phyloP scores from a whole-genome alignment of 352 stramenopile species.

The Nothophytophthora sp. region DNA sequence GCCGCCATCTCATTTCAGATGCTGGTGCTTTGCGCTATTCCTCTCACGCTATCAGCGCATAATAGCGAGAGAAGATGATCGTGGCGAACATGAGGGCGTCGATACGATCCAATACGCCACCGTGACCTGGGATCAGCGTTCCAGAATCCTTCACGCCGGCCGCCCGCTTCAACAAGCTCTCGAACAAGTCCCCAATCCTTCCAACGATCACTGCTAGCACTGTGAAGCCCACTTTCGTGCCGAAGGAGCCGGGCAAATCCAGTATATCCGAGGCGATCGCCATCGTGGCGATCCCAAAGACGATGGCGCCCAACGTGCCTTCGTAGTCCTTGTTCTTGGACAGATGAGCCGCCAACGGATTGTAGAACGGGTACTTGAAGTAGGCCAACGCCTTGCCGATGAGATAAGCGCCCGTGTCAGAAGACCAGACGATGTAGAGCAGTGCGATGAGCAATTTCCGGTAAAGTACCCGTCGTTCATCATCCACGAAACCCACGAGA shows the following conservation, averaged over 20 bases:
- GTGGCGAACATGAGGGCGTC: constrained; percentile 93
- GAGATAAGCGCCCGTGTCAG: constrained; percentile 94
- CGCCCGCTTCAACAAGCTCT: constrained; percentile 95
- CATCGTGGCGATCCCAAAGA: constrained; percentile 84
- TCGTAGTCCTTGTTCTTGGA: constrained; percentile 97
- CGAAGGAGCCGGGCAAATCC: constrained; percentile 65
- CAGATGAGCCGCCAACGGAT: constrained; percentile 80
- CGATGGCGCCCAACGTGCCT: constrained; percentile 85
- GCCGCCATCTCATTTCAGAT: too few species aligned
- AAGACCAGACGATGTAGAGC: constrained; percentile 68
- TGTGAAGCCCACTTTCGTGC: constrained; percentile 82
- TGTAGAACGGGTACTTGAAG: constrained; percentile 82
- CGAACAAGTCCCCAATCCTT: constrained; percentile 94
- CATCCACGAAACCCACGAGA: constrained; percentile 55
- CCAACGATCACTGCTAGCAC: constrained; percentile 92
- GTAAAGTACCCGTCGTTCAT: constrained; percentile 46
- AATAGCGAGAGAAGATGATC: constrained; percentile 61
- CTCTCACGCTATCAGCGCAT: constrained; percentile 24
- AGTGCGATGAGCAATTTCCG: constrained; percentile 59
- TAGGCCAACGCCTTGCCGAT: constrained; percentile 86
- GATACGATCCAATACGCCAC: constrained; percentile 94
- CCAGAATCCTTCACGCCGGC: constrained; percentile 95
- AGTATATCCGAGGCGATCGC: constrained; percentile 64
- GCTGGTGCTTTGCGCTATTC: too few species aligned
- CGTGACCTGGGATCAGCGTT: constrained; percentile 93